Percentiles rank a stretch among this genome's conserved stretches.
Evolutionary conservation across 2,329 filamentous ascomycete genomes (phyloP).

Genomic region (Parastagonospora avenae): DNA sequence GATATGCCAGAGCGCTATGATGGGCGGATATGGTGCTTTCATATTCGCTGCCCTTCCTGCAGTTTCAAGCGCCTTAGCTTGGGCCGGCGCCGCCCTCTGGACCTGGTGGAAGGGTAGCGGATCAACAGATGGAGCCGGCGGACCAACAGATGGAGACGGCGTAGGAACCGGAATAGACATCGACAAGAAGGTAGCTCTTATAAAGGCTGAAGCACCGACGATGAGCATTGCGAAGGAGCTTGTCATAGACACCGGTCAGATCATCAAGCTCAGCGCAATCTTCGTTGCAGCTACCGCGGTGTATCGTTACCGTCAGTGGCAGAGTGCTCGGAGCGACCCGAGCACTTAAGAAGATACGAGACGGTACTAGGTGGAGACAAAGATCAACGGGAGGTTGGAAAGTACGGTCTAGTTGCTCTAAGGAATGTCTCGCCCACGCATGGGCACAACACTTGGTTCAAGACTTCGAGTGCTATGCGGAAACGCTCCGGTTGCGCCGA

Average conservation of each 20-base stretch:
- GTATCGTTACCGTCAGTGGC: not conserved
- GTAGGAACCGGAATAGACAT: not conserved
- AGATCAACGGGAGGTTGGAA: no score
- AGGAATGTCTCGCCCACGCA: no score
- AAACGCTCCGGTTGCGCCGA: no score
- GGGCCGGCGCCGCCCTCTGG: not conserved
- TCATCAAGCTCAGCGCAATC: not conserved
- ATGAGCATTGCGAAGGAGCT: not conserved
- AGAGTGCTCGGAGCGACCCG: not conserved
- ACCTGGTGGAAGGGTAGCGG: not conserved
- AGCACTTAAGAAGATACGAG: not conserved
- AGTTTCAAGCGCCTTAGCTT: not conserved
- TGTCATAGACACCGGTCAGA: not conserved
- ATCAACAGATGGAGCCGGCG: not conserved
- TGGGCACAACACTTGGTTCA: no score
- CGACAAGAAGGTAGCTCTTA: not conserved
- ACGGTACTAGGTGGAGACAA: no score
- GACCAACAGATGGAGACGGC: not conserved
- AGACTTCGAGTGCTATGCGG: no score
- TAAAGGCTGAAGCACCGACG: not conserved
- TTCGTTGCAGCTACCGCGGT: not conserved
- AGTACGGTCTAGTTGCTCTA: no score
- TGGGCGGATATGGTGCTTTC: constrained; percentile 24
- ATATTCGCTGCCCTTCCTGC: constrained; percentile 5
- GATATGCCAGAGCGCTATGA: constrained; percentile 28